Conservation (phyloP, 345 rosid species). For the Melastoma malabathricum region DNA sequence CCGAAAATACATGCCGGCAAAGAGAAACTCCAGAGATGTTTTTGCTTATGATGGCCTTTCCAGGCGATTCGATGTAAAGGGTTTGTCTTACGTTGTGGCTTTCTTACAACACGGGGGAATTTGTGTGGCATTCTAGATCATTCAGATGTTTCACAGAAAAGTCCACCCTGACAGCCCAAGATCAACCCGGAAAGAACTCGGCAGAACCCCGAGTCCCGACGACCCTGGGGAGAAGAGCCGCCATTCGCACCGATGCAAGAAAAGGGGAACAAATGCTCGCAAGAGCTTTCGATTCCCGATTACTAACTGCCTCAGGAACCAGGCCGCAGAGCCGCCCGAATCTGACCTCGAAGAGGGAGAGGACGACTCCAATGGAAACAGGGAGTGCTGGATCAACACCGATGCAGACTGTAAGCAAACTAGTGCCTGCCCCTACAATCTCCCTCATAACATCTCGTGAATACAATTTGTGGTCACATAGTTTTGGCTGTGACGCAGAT, state of each 20-base stretch:
- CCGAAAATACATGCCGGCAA: too few species aligned
- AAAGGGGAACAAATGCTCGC: too few species aligned
- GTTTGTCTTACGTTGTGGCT: too few species aligned
- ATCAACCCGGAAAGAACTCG: conserved; percentile 19
- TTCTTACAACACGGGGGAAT: too few species aligned
- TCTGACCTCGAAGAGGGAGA: conserved; percentile 14
- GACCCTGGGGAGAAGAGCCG: neutral
- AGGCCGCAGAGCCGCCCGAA: conserved; percentile 27
- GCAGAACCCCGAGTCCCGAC: conserved; percentile 8
- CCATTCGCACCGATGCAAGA: conserved; percentile 4
- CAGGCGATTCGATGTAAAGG: too few species aligned
- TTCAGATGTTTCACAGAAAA: conserved; percentile 66
- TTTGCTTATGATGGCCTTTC: too few species aligned
- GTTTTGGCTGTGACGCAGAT: conserved; percentile 27
- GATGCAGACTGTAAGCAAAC: conserved; percentile 71
- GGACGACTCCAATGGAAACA: conserved; percentile 41
- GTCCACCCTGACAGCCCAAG: conserved; percentile 67
- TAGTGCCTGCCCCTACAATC: neutral
- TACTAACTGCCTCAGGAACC: too few species aligned
- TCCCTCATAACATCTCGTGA: neutral
- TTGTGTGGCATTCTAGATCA: conserved; percentile 29
- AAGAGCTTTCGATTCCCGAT: too few species aligned
- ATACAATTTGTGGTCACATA: neutral
- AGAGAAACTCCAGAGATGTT: too few species aligned
- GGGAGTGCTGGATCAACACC: conserved; percentile 76